Base-by-base conservation (phyloP, 805 yeast species). In the Cyberlindnera mrakii region DNA sequence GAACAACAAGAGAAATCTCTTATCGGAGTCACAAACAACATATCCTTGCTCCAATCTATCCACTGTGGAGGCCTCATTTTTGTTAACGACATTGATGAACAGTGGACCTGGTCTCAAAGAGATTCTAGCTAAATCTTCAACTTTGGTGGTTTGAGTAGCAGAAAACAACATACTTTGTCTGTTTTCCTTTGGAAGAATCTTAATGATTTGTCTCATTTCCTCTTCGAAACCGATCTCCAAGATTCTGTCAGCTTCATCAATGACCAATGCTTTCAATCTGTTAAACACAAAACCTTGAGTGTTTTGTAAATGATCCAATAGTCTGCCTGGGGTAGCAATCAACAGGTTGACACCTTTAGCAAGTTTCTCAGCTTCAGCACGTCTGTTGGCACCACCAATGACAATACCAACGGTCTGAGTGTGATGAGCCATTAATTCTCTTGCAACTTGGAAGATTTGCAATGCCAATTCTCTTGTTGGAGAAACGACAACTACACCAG, bases 121-220 rank as follows among this genome's bases (percentile, higher is more conserved):
- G 41, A 93, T 91, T 66, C 99, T 79, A 14, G 99, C 99, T 59
- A 93, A 74, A 69, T 93, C 99, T 65, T 93, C 98, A 51, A 93
- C 99, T 68, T 95, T 93, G 33, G 98, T 93, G 27, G 99, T 93
- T 66, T 93, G 99, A 1, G 99, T 93, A 38, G 99, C 99, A n/a
- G 98, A 91, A 62, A 93, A 93, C 50, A 93, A 70, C 98, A 93
- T 91, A 33, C 96, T 76, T 66, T 93, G 99, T 67, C 99, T 83
- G 52, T 84, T 90, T 53, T 88, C 91, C 48, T 79, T 84, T 36
- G 99, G 99, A 58, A 93, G 71, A 50, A 95, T 87, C 66, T 83
- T 87, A 59, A 93, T 87, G 60, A 93, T 93, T 67, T 93, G 98
- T 64, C 77, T 85, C 98, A 93, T 93, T 71, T 93, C 99, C 55